Conservation (phyloP, 306 rosid genomes). For the Trichosanthes truncata region DNA sequence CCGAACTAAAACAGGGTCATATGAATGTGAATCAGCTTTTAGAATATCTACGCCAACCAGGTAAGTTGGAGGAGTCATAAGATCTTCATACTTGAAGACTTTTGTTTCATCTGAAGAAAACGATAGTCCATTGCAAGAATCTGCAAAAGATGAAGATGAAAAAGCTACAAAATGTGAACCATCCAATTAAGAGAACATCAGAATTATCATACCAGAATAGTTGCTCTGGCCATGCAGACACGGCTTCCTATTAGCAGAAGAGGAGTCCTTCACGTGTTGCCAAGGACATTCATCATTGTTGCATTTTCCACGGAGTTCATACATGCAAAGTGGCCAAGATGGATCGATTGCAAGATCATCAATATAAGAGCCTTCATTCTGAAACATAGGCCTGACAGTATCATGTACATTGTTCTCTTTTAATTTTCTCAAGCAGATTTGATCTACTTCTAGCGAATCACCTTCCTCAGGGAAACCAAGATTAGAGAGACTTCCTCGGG, state of each 20-base stretch:
- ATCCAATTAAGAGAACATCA: not conserved
- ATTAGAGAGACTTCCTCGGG: conserved; percentile 18
- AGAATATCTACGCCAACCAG: conserved; percentile 64
- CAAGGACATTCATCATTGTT: conserved; percentile 96
- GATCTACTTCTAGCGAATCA: conserved; percentile 23
- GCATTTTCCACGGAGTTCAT: conserved; percentile 97
- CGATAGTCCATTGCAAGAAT: conserved; percentile 30
- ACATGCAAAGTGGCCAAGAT: conserved; percentile 91
- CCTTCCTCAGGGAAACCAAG: conserved; percentile 21
- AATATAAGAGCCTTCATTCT: conserved; percentile 54
- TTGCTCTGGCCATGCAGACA: conserved; percentile 32
- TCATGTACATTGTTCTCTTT: conserved; percentile 22
- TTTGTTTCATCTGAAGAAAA: conserved; percentile 29
- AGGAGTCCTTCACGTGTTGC: conserved; percentile 77
- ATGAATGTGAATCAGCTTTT: conserved; percentile 42
- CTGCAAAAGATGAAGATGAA: conserved; percentile 31
- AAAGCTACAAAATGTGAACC: not conserved
- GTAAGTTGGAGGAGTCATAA: conserved; percentile 50
- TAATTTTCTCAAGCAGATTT: conserved; percentile 22
- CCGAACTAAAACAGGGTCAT: conserved; percentile 35
- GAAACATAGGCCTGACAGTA: conserved; percentile 25
- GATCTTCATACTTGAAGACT: conserved; percentile 30
- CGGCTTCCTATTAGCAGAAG: conserved; percentile 22
- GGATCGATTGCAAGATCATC: conserved; percentile 57
- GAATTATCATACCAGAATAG: conserved; percentile 45